Base-by-base conservation (phyloP, 495 filamentous ascomycete species). In the Talaromyces thailandensis region DNA sequence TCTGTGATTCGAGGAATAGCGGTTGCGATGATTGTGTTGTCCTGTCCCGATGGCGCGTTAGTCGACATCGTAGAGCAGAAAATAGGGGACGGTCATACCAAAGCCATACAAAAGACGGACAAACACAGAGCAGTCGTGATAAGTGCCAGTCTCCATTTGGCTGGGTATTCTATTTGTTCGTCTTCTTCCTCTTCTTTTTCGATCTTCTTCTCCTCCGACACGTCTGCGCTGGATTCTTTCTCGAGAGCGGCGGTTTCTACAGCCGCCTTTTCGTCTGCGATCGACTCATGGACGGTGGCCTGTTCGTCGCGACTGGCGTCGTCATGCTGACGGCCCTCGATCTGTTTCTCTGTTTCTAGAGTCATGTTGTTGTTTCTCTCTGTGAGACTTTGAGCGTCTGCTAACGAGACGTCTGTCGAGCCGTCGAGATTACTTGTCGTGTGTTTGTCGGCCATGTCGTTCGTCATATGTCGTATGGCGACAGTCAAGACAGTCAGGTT, bases 1-100 rank as follows among this genome's bases (percentile, higher is more conserved):
- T 91, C 86, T 0, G 90, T 93, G 62, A 95, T 94, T 57, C 84
- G 84, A 9, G 91, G 91, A 60, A 93, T 93, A 18, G 91, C 91
- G 0, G 90, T 93, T 12, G 88, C 87, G 58, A 95, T 90, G 65
- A 94, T 93, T 11, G 37, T 52, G 23, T 62, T 67, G 25, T 58
- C 50, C 40, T 58, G 56, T 21, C 21, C 6, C 43, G 7, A 23
- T 26, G 9, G 26, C 51, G 24, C 9, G 9, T 53, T 28, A 53
- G 51, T 21, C 21, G 12, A 53, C 0, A 3, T 28, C 52, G 64
- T 29, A 4, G 21, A 18, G 14, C 32, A 40, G 58, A 26, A 25
- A 6, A 40, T 3, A 32, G 43, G 43, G 32, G 2, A 14, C 25
- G 61, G 48, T 60, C 62, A 59, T 65, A 85, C 83, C 71, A 89